Evolutionary conservation across 768 basidiomycete genomes (phyloP), one percentile per base, ranked within the genome.

Genomic region (Hygrocybe punicea): DNA sequence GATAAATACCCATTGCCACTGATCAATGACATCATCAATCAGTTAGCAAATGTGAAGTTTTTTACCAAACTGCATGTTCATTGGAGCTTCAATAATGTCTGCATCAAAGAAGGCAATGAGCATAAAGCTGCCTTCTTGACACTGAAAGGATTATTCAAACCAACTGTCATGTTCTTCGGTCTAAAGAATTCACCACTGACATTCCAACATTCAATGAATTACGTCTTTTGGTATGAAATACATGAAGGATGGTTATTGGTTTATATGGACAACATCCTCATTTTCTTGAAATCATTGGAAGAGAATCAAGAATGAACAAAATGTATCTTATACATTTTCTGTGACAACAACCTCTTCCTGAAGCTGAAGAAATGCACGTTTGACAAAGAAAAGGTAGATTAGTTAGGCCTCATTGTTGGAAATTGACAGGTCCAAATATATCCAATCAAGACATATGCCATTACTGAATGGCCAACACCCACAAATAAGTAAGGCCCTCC

Each of bases 251-350:
- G n/a, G n/a, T n/a, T n/a, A n/a, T n/a, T n/a, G n/a, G n/a, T n/a
- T n/a, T n/a, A n/a, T n/a, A n/a, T n/a, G n/a, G n/a, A 53, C 55
- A 69, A 81, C 56, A 76, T 80, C 29, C 60, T 78, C 51, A 70
- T 76, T 47, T 75, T 64, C 35, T 63, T 65, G 1, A 39, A 63
- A 3, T 33, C 55, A 2, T 17, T 46, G 8, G 52, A 59, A 14
- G 61, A 67, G 33, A 65, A 70, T 33, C 44, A 50, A 1, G 34
- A 40, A 1, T 39, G 65, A 3, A 52, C 68, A 2, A 58, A 46
- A 1, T 29, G 59, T 35, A 69, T 76, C 0, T 63, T 76, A 0
- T 25, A 69, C 17, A 34, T 45, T 1, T 59, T 79, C 0, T 8
- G 59, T 8, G 55, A 73, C 0, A 51, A 74, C 45, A 53, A 72